Evolutionary conservation across 345 rosid genomes (phyloP), one percentile per base, ranked within the genome.

Genomic region (Eucalyptus cloeziana): DNA sequence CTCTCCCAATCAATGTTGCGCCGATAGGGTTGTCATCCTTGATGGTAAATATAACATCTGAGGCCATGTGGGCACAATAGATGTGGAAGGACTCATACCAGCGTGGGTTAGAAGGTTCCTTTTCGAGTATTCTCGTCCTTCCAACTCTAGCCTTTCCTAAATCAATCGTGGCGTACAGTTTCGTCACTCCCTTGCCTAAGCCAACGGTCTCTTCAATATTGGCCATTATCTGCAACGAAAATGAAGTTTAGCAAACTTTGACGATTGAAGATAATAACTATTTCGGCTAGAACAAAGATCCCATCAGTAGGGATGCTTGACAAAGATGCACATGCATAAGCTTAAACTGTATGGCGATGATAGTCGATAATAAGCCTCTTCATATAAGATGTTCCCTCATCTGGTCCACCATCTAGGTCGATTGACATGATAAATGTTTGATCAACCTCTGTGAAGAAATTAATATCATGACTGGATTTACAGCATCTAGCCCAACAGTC

Each of bases 51-150:
- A 98, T 87, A 31, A 97, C 95, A 91, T 97, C 88, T 37, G 96
- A 93, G 90, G 99, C 98, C 93, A 90, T 80, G 93, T 98, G 99
- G 86, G 96, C 98, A 91, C 99, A 94, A 93, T 98, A 98, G 56
- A 98, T 94, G 91, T 97, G 99, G 89, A 98, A 98, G 25, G 98
- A 98, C 88, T 98, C 99, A 10, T 92, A 86, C 99, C 99, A 98
- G 86, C 92, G 93, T 31, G 99, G 99, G 67, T 92, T 95, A 30
- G 88, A 67, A 44, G 91, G 90, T 83, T 95, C 97, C 11, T 97
- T 94, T 91, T 91, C 94, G 27, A 98, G 86, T 58, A 89, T 92
- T 87, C 98, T 94, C 8, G 99, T 98, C 89, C 98, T 94, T 92
- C 99, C 99, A 89, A 95, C 98, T 91, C 99, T 94, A 69, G 99